Evolutionary conservation across 345 rosid species (phyloP).

Genomic region (Cardamine occulta): DNA sequence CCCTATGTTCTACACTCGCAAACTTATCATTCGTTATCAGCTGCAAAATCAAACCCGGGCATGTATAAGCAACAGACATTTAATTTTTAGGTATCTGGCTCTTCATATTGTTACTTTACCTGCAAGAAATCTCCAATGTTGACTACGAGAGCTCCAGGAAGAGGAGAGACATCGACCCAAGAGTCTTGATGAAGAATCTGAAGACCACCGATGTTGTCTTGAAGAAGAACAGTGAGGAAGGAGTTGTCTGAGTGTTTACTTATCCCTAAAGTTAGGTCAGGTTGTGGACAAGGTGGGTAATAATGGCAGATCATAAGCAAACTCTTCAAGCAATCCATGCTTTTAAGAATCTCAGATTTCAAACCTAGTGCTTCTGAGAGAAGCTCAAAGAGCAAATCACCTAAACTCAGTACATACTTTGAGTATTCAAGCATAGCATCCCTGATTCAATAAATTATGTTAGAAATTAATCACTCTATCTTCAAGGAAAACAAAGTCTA

Average conservation of each 20-base stretch:
- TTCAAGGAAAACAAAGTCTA: neutral
- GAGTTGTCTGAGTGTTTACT: slow-evolving; percentile 36
- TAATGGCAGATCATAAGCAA: slow-evolving; percentile 42
- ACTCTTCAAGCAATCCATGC: slow-evolving; percentile 43
- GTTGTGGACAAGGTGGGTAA: slow-evolving; percentile 52
- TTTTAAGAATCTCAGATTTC: slow-evolving; percentile 39
- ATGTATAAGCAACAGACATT: neutral
- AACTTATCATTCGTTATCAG: slow-evolving; percentile 52
- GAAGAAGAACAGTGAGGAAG: slow-evolving; percentile 46
- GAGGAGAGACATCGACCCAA: slow-evolving; percentile 22
- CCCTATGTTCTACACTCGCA: slow-evolving; percentile 49
- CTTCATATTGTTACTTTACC: neutral
- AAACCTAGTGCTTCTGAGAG: slow-evolving; percentile 56
- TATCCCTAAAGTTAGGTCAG: slow-evolving; percentile 47
- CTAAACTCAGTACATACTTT: slow-evolving; percentile 46
- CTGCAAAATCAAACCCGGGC: slow-evolving; percentile 32
- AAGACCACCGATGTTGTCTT: slow-evolving; percentile 53
- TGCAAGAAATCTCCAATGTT: slow-evolving; percentile 24
- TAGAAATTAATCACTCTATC: neutral
- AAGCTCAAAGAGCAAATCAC: slow-evolving; percentile 43
- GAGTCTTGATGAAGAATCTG: slow-evolving; percentile 40
- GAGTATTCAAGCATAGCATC: slow-evolving; percentile 48
- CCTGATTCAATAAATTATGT: slow-evolving; percentile 33
- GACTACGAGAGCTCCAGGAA: slow-evolving; percentile 1
- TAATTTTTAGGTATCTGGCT: neutral